Conservation (phyloP, 2,329 filamentous ascomycete species). For the Elsinoe arachidis region DNA sequence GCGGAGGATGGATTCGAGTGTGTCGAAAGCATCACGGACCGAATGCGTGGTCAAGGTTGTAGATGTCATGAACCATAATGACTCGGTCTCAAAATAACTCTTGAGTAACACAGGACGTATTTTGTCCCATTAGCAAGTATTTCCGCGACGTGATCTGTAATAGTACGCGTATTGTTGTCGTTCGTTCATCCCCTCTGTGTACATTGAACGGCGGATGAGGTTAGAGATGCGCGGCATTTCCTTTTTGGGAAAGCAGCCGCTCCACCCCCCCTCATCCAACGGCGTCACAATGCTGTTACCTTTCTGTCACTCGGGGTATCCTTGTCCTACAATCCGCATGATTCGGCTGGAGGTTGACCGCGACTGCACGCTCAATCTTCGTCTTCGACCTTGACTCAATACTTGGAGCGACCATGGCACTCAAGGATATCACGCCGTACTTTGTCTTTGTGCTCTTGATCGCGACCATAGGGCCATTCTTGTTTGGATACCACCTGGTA, state of each 20-base stretch:
- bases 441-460: conserved; percentile 67
- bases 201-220: too few species aligned
- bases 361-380: too few species aligned
- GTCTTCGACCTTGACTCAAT: too few species aligned
- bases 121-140: too few species aligned
- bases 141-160: too few species aligned
- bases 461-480: conserved; percentile 76
- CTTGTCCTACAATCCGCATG: too few species aligned
- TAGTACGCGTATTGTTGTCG: too few species aligned
- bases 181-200: too few species aligned
- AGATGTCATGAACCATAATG: background rate
- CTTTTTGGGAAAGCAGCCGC: background rate
- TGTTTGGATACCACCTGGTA: conserved; percentile 92
- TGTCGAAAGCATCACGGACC: background rate
- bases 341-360: too few species aligned
- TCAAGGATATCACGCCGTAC: conserved; percentile 57
- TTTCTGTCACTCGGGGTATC: too few species aligned
- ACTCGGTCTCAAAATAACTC: background rate
- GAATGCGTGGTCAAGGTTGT: background rate
- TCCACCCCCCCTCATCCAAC: too few species aligned
- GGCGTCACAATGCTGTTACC: too few species aligned
- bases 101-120: background rate
- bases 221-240: background rate
- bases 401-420: conserved; percentile 14
- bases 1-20: conserved; percentile 14